phyloP scores from a whole-genome alignment of 176 grass and related monocot species.

The Hyparrhenia diplandra region DNA sequence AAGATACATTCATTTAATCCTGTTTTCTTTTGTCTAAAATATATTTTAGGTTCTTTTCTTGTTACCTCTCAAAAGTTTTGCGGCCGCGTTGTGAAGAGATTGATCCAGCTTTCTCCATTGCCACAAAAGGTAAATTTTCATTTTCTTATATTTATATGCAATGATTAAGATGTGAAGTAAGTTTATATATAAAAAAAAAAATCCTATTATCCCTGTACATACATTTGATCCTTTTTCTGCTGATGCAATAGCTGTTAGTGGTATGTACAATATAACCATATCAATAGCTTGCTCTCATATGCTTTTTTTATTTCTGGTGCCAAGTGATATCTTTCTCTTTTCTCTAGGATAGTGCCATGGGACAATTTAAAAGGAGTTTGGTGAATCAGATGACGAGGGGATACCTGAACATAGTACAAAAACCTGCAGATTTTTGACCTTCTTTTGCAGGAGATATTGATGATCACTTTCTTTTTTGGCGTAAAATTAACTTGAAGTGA shows the following conservation, averaged over 20 bases:
- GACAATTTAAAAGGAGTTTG: conserved; percentile 76
- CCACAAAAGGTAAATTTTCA: conserved; percentile 55
- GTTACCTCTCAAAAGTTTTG: conserved; percentile 87
- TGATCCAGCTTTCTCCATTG: conserved; percentile 83
- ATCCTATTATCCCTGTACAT: neutral
- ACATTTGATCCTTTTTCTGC: neutral
- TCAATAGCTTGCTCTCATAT: neutral
- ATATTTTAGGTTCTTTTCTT: conserved; percentile 75
- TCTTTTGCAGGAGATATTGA: conserved; percentile 78
- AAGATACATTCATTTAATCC: neutral
- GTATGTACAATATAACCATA: neutral
- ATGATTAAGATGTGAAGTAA: neutral
- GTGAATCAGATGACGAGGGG: conserved; percentile 58
- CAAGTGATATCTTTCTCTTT: conserved; percentile 21
- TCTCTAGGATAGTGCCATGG: conserved; percentile 58
- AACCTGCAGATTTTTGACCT: conserved; percentile 70
- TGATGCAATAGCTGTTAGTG: neutral
- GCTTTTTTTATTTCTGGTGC: conserved; percentile 12
- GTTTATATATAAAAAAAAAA: neutral
- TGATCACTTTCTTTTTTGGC: conserved; percentile 86
- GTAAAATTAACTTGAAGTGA: conserved; percentile 96
- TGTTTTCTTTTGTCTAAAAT: conserved; percentile 30
- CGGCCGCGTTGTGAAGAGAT: conserved; percentile 74
- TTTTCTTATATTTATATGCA: conserved; percentile 9
- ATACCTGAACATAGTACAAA: conserved; percentile 47